phyloP scores from a whole-genome alignment of 2,329 filamentous ascomycete species.

The Phaeosphaeriaceae sp. region DNA sequence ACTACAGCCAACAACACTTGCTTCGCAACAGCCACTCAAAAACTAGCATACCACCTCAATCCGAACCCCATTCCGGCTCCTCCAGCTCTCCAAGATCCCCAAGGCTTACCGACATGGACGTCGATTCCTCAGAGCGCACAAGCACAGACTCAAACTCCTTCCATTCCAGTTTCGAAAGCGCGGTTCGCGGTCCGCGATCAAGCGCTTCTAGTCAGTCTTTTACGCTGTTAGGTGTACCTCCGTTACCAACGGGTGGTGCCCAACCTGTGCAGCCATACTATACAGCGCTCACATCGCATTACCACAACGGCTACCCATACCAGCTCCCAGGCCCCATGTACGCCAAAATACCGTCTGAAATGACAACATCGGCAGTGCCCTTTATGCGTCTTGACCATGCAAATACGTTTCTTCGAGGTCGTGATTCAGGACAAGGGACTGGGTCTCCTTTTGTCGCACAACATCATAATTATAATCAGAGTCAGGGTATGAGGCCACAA shows the following conservation, averaged over 20 bases:
- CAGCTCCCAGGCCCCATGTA: conserved; percentile 6
- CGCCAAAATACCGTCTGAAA: background rate
- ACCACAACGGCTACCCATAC: conserved; percentile 7
- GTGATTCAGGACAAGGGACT: background rate
- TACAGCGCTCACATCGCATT: background rate
- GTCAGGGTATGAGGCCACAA: background rate
- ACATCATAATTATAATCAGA: background rate
- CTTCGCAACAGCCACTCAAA: conserved; percentile 19
- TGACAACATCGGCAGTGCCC: background rate
- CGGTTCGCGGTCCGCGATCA: conserved; percentile 16
- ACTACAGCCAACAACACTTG: conserved; percentile 23
- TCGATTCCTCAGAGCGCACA: conserved; percentile 8
- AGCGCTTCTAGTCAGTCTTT: conserved; percentile 19
- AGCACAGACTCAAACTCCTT: conserved; percentile 21
- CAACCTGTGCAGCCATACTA: conserved; percentile 4
- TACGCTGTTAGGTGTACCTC: conserved; percentile 8
- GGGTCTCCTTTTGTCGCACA: background rate
- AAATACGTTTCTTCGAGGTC: background rate
- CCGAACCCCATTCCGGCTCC: conserved; percentile 13
- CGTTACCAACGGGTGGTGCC: conserved; percentile 3
- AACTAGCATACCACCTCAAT: conserved; percentile 3
- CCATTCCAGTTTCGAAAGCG: conserved; percentile 13
- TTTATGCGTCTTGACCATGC: background rate
- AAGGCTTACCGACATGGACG: conserved; percentile 1
- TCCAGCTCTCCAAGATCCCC: conserved; percentile 1